These are phyloP conservation scores for Phytophthora pisi DNA, from an alignment of 352 stramenopile species.

Conservation along the genomic window DNA sequence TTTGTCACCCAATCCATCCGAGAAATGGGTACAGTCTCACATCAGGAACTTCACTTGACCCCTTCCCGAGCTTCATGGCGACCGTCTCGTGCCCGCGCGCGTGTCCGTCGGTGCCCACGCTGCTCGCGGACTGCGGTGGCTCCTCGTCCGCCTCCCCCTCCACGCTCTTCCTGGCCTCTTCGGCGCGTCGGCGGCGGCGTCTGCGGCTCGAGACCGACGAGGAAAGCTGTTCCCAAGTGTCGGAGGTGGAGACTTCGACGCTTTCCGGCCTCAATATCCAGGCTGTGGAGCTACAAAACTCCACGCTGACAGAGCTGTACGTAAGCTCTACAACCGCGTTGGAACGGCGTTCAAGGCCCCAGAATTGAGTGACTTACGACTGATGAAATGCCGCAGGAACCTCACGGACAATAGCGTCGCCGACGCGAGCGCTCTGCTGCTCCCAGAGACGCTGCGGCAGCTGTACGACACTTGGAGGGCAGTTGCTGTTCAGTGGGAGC, in stretches of 20 bases:
- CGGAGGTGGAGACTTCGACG: slow-evolving; percentile 17
- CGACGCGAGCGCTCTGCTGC: slow-evolving; percentile 16
- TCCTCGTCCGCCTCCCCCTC: slow-evolving; percentile 5
- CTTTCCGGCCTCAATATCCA: slow-evolving; percentile 23
- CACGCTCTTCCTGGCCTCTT: slow-evolving; percentile 10
- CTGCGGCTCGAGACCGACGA: slow-evolving; percentile 5
- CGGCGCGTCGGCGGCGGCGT: slow-evolving; percentile 9
- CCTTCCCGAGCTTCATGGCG: slow-evolving; percentile 4
- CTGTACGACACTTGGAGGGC: slow-evolving; percentile 16
- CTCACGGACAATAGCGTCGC: slow-evolving; percentile 25
- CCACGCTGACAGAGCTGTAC: slow-evolving; percentile 23
- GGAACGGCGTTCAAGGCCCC: neutral
- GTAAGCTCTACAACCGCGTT: neutral
- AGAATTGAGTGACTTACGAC: slow-evolving; percentile 21
- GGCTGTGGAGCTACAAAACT: slow-evolving; percentile 5
- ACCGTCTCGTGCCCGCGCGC: slow-evolving; percentile 11
- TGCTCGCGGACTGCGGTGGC: slow-evolving; percentile 16
- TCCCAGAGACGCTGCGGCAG: slow-evolving; percentile 23
- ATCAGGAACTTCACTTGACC: neutral
- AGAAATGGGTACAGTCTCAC: slow-evolving; percentile 17
- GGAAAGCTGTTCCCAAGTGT: slow-evolving; percentile 20
- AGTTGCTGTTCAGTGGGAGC: neutral
- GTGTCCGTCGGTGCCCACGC: slow-evolving; percentile 26
- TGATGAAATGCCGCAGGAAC: slow-evolving; percentile 17
- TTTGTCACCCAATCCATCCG: neutral